Conservation (phyloP, 352 stramenopile genomes). For the Phytophthora rubi region DNA sequence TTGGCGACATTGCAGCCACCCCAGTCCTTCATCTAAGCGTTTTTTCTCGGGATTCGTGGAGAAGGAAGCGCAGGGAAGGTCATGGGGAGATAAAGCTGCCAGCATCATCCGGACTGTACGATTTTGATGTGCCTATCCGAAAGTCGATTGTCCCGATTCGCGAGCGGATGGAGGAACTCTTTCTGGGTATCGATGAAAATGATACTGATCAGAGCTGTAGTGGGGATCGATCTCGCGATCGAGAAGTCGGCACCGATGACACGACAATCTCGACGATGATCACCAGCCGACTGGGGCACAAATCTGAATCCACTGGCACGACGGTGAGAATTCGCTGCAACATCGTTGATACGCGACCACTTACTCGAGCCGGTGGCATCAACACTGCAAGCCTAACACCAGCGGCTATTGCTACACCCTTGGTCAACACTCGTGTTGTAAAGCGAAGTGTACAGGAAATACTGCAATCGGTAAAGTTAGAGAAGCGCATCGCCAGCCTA, state of each 20-base stretch:
- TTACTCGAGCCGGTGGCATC: background rate
- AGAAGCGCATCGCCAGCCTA: constrained; percentile 46
- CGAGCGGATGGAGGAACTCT: constrained; percentile 69
- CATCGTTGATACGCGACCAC: constrained; percentile 30
- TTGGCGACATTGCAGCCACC: constrained; percentile 6
- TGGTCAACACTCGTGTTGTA: constrained; percentile 34
- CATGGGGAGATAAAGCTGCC: constrained; percentile 46
- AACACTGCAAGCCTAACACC: background rate
- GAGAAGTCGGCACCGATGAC: constrained; percentile 14
- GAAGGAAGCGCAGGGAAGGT: constrained; percentile 45
- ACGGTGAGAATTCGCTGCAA: constrained; percentile 56
- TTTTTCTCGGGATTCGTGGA: constrained; percentile 57
- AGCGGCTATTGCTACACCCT: constrained; percentile 2
- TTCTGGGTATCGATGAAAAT: constrained; percentile 52
- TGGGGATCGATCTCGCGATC: background rate
- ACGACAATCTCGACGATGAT: constrained; percentile 32
- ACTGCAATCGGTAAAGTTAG: constrained; percentile 54
- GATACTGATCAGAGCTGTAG: constrained; percentile 2
- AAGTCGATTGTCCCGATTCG: constrained; percentile 40
- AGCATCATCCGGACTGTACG: constrained; percentile 31
- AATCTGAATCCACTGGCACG: constrained; percentile 44
- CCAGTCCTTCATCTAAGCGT: constrained; percentile 42
- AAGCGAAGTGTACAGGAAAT: constrained; percentile 84
- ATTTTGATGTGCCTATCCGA: constrained; percentile 47
- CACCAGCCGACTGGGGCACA: constrained; percentile 40